Evolutionary conservation across 2,329 filamentous ascomycete genomes (phyloP).

Genomic region (Hymenoscyphus repandus): DNA sequence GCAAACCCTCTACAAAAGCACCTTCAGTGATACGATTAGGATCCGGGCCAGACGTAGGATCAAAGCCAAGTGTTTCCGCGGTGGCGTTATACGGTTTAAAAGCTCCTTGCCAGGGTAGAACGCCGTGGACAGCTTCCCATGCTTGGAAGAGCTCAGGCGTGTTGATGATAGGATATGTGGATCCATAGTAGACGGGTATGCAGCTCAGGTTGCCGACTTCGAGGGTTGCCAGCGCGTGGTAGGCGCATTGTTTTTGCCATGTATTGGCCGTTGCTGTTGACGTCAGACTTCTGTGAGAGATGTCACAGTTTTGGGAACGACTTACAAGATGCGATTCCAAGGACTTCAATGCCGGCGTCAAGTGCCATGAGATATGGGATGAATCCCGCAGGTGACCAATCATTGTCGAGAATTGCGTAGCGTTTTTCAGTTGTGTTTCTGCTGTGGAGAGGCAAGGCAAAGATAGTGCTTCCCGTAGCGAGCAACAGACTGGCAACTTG

Average conservation of each 20-base stretch:
- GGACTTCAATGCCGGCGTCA: constrained; percentile 39
- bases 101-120: constrained; percentile 41
- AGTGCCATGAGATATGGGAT: constrained; percentile 41
- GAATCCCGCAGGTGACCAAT: constrained; percentile 39
- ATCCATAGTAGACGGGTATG: constrained; percentile 43
- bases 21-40: constrained; percentile 36
- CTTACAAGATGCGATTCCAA: constrained; percentile 34
- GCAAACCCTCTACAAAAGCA: constrained; percentile 42
- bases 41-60: constrained; percentile 39
- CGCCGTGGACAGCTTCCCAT: constrained; percentile 41
- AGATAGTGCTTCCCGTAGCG: background rate
- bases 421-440: constrained; percentile 9
- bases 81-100: constrained; percentile 41
- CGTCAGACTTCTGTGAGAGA: background rate
- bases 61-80: constrained; percentile 36
- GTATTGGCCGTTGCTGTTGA: constrained; percentile 35
- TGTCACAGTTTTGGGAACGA: no score
- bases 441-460: background rate
- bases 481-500: background rate
- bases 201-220: constrained; percentile 42
- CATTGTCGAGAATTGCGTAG: constrained; percentile 41
- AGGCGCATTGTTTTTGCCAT: constrained; percentile 40
- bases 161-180: constrained; percentile 43
- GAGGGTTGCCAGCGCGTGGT: constrained; percentile 42
- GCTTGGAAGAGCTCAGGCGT: constrained; percentile 39